Evolutionary conservation across 2,329 filamentous ascomycete species (phyloP), one percentile per base, ranked within the genome.

Genomic region (Drechslera avenae): DNA sequence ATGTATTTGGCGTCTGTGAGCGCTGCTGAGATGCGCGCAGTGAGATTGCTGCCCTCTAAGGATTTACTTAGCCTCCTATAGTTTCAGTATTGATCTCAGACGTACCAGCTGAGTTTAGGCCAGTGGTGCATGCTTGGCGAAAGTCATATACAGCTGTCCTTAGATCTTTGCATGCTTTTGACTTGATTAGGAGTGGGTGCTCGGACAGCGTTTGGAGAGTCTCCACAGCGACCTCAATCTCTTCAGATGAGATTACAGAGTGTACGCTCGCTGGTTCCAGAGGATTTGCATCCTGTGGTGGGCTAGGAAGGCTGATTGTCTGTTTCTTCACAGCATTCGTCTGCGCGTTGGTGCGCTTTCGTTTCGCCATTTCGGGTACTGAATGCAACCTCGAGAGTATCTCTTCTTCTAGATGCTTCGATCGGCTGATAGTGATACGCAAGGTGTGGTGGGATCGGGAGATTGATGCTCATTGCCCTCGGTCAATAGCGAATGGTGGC

Each of bases 81-180:
- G 39, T 12, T 9, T n/a, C 33, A 14, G 6, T 2, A 17, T 18
- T 6, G 23, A 21, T 21, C 12, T 32, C 2, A 23, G 23, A 50
- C 66, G 39, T 71, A 78, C 81, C 77, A 42, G 79, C 77, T 41
- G 81, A 79, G 69, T 86, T 86, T 52, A 85, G 73, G 4, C 86
- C 86, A 0, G 84, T 88, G 0, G 84, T 87, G 59, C 85, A 88
- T 13, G 86, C 83, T 67, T 88, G 83, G 1, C 85, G 82, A 52
- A 90, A 89, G 16, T 85, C 83, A 62, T 87, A 88, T 6, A 88
- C 86, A 4, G 86, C 86, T 3, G 81, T 82, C 16, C 87, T 79
- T 2, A 89, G 74, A 39, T 86, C 84, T 62, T 83, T 86, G 74
- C 86, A 89, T 18, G 78, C 79, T 63, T 87, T 88, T 0, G 84